Evolutionary conservation across 1,139 yeast genomes (phyloP), one percentile per base, ranked within the genome.

Genomic region (Kodamaea fungicola): DNA sequence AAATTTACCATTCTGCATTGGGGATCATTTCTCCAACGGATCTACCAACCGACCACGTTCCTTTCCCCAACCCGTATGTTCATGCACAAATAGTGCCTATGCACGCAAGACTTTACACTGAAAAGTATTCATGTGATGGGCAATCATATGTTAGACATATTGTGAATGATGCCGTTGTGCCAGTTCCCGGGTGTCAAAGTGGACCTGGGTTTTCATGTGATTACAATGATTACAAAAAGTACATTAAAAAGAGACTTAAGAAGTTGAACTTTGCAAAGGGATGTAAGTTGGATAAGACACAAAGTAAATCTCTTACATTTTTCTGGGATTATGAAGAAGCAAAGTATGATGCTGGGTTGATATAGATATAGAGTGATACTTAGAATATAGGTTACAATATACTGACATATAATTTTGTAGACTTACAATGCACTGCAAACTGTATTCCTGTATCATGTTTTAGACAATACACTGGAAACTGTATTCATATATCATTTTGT

Each of bases 191-290:
- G 22, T 80, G 85, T 55, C 61, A 62, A 35, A 46, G 52, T 31
- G 83, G 83, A 3, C 81, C 83, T 0, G 81, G 80, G 0, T 79
- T 74, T 52, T 70, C 81, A 6, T 78, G 84, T 59, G 59, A 67
- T 32, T 52, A 76, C 31, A 53, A 60, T 3, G 67, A 69, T 30
- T 80, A 61, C 44, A 57, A 56, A 38, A 42, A 49, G 1, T 59
- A 64, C 36, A 58, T 70, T 22, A 54, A 58, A 28, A 44, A 50
- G 8, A 64, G 69, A 49, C 48, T 69, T 36, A 52, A 51, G 5
- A 62, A 54, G 30, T 31, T 37, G n/a, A 50, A 59, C 37, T 61
- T 59, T 44, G 46, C 43, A 16, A 47, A 59, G 28, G 64, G 65
- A 25, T 73, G 78, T 47, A 43, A 40, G 19, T 40, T 39, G 28